Evolutionary conservation across 371 early-diverging fungal genomes (phyloP), one percentile per base, ranked within the genome.

Genomic region (Chytridium lagenaria): DNA sequence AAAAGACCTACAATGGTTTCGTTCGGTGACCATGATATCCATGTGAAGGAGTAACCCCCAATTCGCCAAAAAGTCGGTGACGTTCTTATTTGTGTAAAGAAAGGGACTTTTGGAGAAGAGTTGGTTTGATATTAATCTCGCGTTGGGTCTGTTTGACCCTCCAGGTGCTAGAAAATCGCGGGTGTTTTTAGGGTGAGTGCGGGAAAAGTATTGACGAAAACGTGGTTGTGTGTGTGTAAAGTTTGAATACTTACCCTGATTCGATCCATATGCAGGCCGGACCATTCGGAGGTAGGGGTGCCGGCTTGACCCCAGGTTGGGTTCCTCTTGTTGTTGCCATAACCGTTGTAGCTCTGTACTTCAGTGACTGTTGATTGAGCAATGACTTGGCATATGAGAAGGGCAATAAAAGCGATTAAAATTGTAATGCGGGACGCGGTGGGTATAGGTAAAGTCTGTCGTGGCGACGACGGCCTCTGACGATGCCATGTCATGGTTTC

Each of bases 41-140:
- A 75, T 28, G 49, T 75, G 75, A 16, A 75, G 70, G 37, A 70
- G 52, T n/a, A 75, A 51, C 12, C 75, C 70, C 75, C 75, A 75
- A 7, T 28, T 39, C 15, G 70, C 70, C 40, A 61, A 38, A 30
- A 78, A 72, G 39, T 78, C 78, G 1, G 75, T 55, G 26, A 78
- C 61, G 26, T 71, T 37, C 26, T 68, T 59, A 0, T 64, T 16
- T 57, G 69, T 75, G 15, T 63, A 65, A 1, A 65, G 33, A n/a
- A 44, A 74, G 10, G 72, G 70, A 40, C 50, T 55, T 5, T 44
- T 68, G 22, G 61, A 52, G 68, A 78, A 78, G 23, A 75, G 72
- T 7, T 50, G 30, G 50, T 72, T 75, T 23, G 75, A 75, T 33
- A 78, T 44, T 16, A 23, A 2, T 19, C 75, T 71, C 12, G 78